Evolutionary conservation across 495 filamentous ascomycete species (phyloP), one percentile per base, ranked within the genome.

Genomic region (Physcia stellaris): DNA sequence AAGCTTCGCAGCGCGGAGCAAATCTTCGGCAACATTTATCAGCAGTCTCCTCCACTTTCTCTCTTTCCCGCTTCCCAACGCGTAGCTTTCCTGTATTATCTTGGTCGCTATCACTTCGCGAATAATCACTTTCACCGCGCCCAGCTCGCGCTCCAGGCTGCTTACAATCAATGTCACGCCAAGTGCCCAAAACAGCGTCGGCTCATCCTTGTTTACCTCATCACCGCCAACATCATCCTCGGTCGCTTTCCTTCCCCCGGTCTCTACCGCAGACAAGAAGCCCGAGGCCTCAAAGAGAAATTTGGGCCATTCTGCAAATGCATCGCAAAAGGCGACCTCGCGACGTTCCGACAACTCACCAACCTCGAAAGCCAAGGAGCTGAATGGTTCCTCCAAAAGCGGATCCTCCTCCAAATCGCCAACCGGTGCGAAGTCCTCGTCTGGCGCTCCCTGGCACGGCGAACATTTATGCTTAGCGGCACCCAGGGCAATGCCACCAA

Each of bases 21-120:
- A 43, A 83, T 96, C 57, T 86, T 94, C 55, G 79, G 77, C 43
- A 93, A 92, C 49, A 84, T 96, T 50, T 78, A 73, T 45, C 75
- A 83, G 24, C 77, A 79, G 45, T 85, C 83, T 2, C 83, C 86
- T 4, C 82, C 83, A 0, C 65, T 93, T 12, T 62, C 66, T 3
- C 63, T 79, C 29, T 94, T 86, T 52, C 83, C 88, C 12, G 83
- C 84, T n/a, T 71, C 83, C 7, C 83, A 95, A 41, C 73, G 84
- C 28, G 83, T 92, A 20, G 86, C 88, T 16, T 96, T 86, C 54
- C 75, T 94, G 4, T 95, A 94, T 59, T 95, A 94, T 52, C 80
- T 94, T 13, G 88, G 88, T 21, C 80, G 86, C 27, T 94, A 87
- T 51, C 69, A 81, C 42, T 86, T 94, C 51, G 73, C 77, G 39